Evolutionary conservation across 805 yeast species (phyloP).

Genomic region (Saccharomycopsis babjevae): DNA sequence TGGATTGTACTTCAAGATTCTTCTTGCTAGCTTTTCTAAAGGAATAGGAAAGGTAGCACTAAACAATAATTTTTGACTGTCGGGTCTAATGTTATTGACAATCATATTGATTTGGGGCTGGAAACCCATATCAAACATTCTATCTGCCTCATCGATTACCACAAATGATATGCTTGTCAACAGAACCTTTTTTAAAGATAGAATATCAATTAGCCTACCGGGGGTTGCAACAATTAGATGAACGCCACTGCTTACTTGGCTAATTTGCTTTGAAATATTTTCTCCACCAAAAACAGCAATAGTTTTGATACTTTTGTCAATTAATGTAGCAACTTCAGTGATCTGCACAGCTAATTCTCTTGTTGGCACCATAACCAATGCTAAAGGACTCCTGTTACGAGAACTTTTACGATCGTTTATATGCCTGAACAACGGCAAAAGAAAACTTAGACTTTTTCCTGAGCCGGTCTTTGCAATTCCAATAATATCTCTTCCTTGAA

Average conservation of each 20-base stretch:
- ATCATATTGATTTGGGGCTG: constrained; percentile 90
- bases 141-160: constrained; percentile 93
- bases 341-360: constrained; percentile 87
- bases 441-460: constrained; percentile 86
- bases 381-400: constrained; percentile 64
- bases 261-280: constrained; percentile 16
- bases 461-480: constrained; percentile 97
- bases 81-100: constrained; percentile 67
- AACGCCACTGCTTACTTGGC: constrained; percentile 1
- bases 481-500: constrained; percentile 83
- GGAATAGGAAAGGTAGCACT: constrained; percentile 89
- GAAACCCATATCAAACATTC: constrained; percentile 95
- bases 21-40: constrained; percentile 65
- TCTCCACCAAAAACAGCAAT: constrained; percentile 59
- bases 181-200: constrained; percentile 50
- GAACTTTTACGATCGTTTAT: constrained; percentile 46
- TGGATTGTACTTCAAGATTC: constrained; percentile 46
- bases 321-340: constrained; percentile 49
- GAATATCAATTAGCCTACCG: constrained; percentile 81
- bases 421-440: constrained; percentile 77
- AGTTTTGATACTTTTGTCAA: constrained; percentile 41
- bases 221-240: constrained; percentile 90
- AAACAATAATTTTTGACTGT: constrained; percentile 79
- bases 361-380: constrained; percentile 78
- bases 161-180: constrained; percentile 48